Evolutionary conservation across 202 grass and related monocot species (phyloP), one percentile per base, ranked within the genome.

Genomic region (Carex arenaria): DNA sequence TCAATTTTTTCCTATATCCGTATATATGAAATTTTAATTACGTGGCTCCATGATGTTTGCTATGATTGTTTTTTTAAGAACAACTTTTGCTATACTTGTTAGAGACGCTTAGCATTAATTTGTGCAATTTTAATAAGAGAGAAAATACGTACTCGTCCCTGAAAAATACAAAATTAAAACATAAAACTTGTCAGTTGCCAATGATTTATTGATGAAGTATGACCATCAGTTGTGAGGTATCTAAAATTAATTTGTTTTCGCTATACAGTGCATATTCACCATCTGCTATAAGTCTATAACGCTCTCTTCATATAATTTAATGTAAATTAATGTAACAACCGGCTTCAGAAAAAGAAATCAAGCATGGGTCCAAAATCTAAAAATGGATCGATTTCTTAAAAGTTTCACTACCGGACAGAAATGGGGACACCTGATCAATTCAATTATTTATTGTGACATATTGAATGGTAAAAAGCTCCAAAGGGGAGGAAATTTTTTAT

Each of bases 201-300:
- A 75, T 54, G 13, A 31, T 54, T 75, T 26, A 26, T 26, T 31
- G 65, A 68, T 54, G 23, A 53, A 13, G 47, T 47, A 34, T 66
- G 13, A 15, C 1, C 18, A 63, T 63, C 61, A 12, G 17, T 20
- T 5, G 4, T 49, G 9, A 49, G 17, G 6, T 32, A 18, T 31
- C 49, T 0, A 30, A 17, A 75, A 10, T 30, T 55, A 75, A 10
- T 30, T 55, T 17, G 13, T 32, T 54, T 75, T 32, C 26, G 5
- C 13, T 23, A 75, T 54, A 75, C 22, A 54, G 22, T 22, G 23
- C 13, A 51, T 7, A 23, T 7, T 51, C 5, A 28, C 5, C 5
- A 75, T 53, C 70, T 74, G 13, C 71, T 74, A 28, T n/a, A n/a
- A n/a, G n/a, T n/a, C n/a, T n/a, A n/a, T 19, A 77, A 76, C 51